Conservation (phyloP, 257 asterid genomes). For the Ocimum tenuiflorum region DNA sequence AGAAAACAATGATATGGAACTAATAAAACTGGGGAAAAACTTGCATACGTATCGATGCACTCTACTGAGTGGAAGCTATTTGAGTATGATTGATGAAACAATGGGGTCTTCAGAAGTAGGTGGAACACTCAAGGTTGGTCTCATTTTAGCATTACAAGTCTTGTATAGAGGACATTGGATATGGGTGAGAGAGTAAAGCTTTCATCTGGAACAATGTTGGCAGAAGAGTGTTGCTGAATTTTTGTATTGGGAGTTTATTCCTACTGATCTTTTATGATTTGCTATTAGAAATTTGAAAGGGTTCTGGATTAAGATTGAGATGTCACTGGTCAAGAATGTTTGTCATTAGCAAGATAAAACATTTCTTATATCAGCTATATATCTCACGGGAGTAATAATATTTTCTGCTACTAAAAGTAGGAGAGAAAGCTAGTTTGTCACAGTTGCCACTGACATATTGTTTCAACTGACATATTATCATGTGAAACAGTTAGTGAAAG, state of each 20-base stretch:
- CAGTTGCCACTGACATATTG: no score
- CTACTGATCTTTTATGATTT: background rate
- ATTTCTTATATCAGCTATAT: no score
- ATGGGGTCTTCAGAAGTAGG: background rate
- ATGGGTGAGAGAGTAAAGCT: background rate
- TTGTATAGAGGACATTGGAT: background rate
- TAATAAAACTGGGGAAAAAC: background rate
- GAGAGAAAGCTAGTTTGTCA: background rate
- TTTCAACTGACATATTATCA: no score
- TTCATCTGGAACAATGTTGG: background rate
- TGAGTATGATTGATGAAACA: background rate
- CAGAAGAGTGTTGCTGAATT: no score
- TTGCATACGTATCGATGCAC: background rate
- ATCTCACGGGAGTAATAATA: no score
- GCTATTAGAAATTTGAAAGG: background rate
- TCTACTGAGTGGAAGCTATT: background rate
- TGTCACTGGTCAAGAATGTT: background rate
- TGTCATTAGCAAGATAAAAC: no score
- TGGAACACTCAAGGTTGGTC: background rate
- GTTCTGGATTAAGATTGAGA: background rate
- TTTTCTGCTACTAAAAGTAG: background rate
- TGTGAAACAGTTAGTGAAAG: background rate
- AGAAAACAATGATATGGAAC: background rate
- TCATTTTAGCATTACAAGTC: background rate
- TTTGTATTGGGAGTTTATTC: background rate